Evolutionary conservation across 805 yeast genomes (phyloP).

Genomic region (Starmera pachycereana): DNA sequence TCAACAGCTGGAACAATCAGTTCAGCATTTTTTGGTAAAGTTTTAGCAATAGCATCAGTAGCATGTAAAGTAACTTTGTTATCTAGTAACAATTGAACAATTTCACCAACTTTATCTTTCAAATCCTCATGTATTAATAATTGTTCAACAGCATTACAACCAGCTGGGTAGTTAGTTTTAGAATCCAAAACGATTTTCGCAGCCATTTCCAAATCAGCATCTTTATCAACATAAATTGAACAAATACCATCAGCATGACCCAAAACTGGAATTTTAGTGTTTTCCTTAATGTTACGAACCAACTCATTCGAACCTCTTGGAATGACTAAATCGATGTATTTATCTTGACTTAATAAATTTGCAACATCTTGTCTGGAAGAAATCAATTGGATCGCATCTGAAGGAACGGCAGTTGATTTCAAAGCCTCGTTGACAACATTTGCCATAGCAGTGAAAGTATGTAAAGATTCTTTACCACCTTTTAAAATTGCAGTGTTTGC

Average conservation of each 20-base stretch:
- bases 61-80: slow-evolving; percentile 70
- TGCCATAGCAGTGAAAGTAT: slow-evolving; percentile 80
- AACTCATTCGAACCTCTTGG: slow-evolving; percentile 97
- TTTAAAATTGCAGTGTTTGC: slow-evolving; percentile 95
- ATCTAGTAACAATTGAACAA: slow-evolving; percentile 37
- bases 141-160: slow-evolving; percentile 96
- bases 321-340: slow-evolving; percentile 85
- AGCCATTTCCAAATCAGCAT: slow-evolving; percentile 73
- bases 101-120: slow-evolving; percentile 25
- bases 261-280: slow-evolving; percentile 90
- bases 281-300: slow-evolving; percentile 75
- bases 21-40: slow-evolving; percentile 16
- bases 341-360: slow-evolving; percentile 74
- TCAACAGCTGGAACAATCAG: slow-evolving; percentile 40
- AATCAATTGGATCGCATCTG: slow-evolving; percentile 74
- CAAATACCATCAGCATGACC: slow-evolving; percentile 99
- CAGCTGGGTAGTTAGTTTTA: slow-evolving; percentile 96
- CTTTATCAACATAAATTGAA: slow-evolving; percentile 71
- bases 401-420: slow-evolving; percentile 58
- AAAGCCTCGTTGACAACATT: slow-evolving; percentile 54
- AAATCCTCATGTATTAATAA: slow-evolving; percentile 47
- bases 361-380: slow-evolving; percentile 86
- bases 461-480: slow-evolving; percentile 90
- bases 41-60: slow-evolving; percentile 34
- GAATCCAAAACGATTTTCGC: slow-evolving; percentile 69